Percentiles rank a stretch among this genome's conserved stretches.
Conservation (phyloP, 2,329 filamentous ascomycete species). For the Fusarium neocosmosporiellum region DNA sequence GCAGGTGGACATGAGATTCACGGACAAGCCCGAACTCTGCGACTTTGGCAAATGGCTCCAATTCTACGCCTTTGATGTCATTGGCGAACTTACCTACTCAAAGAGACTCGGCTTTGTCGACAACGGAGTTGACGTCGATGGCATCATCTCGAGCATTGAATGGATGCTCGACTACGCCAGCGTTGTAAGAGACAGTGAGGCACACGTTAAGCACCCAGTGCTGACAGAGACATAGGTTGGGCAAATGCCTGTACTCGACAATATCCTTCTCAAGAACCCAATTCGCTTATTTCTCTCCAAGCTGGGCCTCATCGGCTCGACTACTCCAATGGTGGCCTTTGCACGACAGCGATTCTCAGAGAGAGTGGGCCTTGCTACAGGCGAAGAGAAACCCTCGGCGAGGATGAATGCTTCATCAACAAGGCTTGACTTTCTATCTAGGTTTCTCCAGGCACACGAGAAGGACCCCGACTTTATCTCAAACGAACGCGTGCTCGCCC, state of each 20-base stretch:
- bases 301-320: slow-evolving; percentile 3
- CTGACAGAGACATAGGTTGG: not conserved
- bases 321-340: not conserved
- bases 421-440: slow-evolving; percentile 18
- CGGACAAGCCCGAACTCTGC: not conserved
- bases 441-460: slow-evolving; percentile 15
- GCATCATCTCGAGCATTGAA: slow-evolving; percentile 28
- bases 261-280: slow-evolving; percentile 5
- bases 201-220: too few relatives aligned
- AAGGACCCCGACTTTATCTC: slow-evolving; percentile 28
- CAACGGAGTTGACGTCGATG: slow-evolving; percentile 21
- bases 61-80: slow-evolving; percentile 37
- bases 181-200: too few relatives aligned
- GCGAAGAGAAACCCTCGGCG: not conserved
- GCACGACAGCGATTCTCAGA: not conserved
- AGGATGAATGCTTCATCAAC: not conserved
- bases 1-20: not conserved
- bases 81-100: slow-evolving; percentile 19
- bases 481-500: slow-evolving; percentile 13
- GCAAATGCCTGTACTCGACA: slow-evolving; percentile 9
- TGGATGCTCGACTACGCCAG: slow-evolving; percentile 30
- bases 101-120: slow-evolving; percentile 32
- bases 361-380: not conserved
- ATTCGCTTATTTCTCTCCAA: not conserved
- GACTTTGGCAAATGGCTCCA: slow-evolving; percentile 32